Base-by-base conservation (phyloP, 139 green algal genomes). In the Protoeuglena noctilucae region DNA sequence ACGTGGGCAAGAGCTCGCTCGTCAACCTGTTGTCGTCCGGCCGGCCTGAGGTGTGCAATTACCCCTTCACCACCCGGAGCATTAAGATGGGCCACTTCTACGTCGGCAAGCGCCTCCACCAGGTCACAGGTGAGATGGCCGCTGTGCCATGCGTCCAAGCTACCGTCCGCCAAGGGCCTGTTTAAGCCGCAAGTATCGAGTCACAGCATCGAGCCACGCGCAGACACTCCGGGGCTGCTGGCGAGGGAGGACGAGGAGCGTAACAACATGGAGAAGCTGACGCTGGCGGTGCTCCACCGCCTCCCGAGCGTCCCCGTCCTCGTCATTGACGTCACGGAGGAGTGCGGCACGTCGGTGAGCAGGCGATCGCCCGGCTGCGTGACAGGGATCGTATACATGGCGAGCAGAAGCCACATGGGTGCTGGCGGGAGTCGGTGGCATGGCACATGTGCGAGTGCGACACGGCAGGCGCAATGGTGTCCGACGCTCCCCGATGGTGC, bases 71-170 rank as follows among this genome's bases (percentile, higher is more conserved):
- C 54, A 98, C 90, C 0, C 71, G 80, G 24, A 86, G 63, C 54
- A 93, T 98, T 63, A 88, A 90, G 68, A 93, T 98, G 83, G 90
- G 90, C 2, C 90, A 98, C 70, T 96, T 98, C 49, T 95, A 81
- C 60, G 65, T 98, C 19, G 72, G 85, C 18, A 64, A 62, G 2
- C 34, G 61, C 18, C 63, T 75, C 18, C 79, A 96, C 68, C 81
- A 96, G 71, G 86, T 89, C 40, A 28, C 29, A 9, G 5, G n/a
- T 28, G 50, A 5, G 21, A 7, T 55, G 19, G 16, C 12, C 12
- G 16, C 25, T 58, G 1, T 27, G 3, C 17, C n/a, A 27, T 4
- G 1, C 22, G 6, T 41, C 41, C 2, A 28, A 1, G 53, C 28
- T 53, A 26, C 16, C 1, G 16, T 49, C 1, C 18, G 49, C 12